These are phyloP conservation scores for Xerophyta viscosa DNA, from an alignment of 106 monocot genomes.

Conservation along the genomic window DNA sequence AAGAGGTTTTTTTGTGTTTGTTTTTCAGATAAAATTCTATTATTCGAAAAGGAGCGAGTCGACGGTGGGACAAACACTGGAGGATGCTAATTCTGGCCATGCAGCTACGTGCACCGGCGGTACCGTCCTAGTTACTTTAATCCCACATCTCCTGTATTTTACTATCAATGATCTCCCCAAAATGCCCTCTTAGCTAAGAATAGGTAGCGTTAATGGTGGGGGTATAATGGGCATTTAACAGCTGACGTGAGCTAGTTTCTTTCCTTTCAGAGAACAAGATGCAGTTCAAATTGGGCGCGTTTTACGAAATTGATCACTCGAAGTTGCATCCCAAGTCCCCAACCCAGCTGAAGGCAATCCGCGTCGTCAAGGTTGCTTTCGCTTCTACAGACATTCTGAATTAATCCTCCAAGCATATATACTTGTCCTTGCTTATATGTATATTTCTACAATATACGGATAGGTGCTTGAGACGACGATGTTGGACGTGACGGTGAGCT, in stretches of 20 bases:
- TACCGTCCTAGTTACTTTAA: not conserved
- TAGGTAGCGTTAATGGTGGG: not conserved
- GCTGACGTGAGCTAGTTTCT: too few species aligned
- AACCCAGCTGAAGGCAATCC: constrained; percentile 68
- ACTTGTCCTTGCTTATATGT: too few species aligned
- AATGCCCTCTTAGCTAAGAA: too few species aligned
- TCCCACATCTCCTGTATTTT: constrained; percentile 1
- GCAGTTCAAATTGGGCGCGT: constrained; percentile 29
- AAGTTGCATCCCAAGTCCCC: constrained; percentile 76
- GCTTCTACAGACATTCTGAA: not conserved
- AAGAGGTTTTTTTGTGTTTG: too few species aligned
- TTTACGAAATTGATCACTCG: constrained; percentile 78
- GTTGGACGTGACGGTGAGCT: constrained; percentile 61
- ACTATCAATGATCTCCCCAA: not conserved
- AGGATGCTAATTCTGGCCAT: constrained; percentile 10
- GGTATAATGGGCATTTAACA: not conserved
- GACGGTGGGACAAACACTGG: constrained; percentile 31
- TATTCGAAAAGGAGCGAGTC: constrained; percentile 49
- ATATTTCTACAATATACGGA: not conserved
- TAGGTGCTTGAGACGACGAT: constrained; percentile 55
- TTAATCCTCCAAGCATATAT: too few species aligned
- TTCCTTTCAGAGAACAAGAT: constrained; percentile 9
- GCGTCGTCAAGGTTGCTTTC: constrained; percentile 52
- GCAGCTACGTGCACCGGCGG: constrained; percentile 10
- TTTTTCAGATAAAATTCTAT: constrained; percentile 35